Evolutionary conservation across 2,329 filamentous ascomycete genomes (phyloP), one percentile per base, ranked within the genome.

Genomic region (Fusarium austroafricanum): DNA sequence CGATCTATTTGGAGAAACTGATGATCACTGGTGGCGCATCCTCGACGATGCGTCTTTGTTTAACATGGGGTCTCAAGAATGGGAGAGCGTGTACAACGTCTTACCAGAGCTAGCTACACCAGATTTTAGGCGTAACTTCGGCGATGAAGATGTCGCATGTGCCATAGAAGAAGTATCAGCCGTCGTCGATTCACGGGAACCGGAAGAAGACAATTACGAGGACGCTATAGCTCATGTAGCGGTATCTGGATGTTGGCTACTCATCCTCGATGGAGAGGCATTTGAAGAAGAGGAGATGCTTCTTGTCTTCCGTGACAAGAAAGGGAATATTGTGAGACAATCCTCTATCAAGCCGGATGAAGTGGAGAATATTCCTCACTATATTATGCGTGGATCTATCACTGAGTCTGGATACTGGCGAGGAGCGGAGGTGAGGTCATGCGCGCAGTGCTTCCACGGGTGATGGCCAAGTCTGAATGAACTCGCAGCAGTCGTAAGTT

Each of bases 381-480:
- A 43, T 1, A 43, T n/a, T 4, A 14, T 50, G 2, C 18, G 29
- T 1, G 37, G 37, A 8, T 51, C 18, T 0, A 33, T 51, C 2
- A 28, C 37, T 4, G 35, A 60, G 9, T 51, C 43, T 2, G 31
- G 14, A 1, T 17, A 20, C 11, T 59, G 17, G 43, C 9, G 14
- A 2, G 20, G 43, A 10, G 43, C 9, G 3, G 38, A 26, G 5
- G 17, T 51, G 4, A 18, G 6, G 15, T 39, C 2, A 60, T 44
- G 44, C n/a, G 5, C 2, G 4, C 7, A 2, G 9, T 35, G 14
- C 9, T 52, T 10, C 44, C 20, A 2, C 4, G 8, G 20, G 15
- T 15, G 0, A 35, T 23, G 31, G 15, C 10, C 0, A 3, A n/a
- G 15, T n/a, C n/a, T n/a, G n/a, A n/a, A n/a, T n/a, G n/a, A n/a